These are phyloP conservation scores for Erodium moschatum DNA, from an alignment of 441 rosid genomes.

Conservation along the genomic window DNA sequence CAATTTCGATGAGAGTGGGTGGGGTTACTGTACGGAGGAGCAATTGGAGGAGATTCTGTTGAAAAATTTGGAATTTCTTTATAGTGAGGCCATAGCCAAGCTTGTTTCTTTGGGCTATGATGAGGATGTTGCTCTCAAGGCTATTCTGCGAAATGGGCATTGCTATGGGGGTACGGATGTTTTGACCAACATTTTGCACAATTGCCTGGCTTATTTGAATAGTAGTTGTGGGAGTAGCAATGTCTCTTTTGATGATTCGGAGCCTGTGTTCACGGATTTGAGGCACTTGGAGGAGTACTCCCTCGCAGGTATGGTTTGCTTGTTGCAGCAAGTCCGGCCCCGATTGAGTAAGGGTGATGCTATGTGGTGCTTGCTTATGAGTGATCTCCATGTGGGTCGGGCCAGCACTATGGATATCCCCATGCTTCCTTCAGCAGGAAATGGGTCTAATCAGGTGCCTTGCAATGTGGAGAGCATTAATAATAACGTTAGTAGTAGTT, in stretches of 20 bases:
- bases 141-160: conserved; percentile 60
- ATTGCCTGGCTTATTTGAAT: conserved; percentile 65
- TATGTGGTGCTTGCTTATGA: conserved; percentile 90
- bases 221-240: conserved; percentile 26
- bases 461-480: conserved; percentile 30
- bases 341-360: conserved; percentile 85
- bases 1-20: conserved; percentile 47
- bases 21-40: conserved; percentile 80
- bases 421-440: conserved; percentile 24
- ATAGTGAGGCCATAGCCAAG: conserved; percentile 60
- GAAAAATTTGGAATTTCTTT: conserved; percentile 53
- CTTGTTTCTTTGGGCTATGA: conserved; percentile 59
- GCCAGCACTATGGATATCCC: conserved; percentile 70
- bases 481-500: conserved; percentile 29
- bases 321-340: conserved; percentile 77
- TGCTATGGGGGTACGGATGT: conserved; percentile 88
- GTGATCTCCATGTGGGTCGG: conserved; percentile 78
- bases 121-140: conserved; percentile 60
- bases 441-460: conserved; percentile 24
- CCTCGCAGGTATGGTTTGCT: conserved; percentile 68
- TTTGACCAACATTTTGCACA: conserved; percentile 62
- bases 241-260: conserved; percentile 40
- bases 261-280: conserved; percentile 54
- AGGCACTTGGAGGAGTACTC: conserved; percentile 73
- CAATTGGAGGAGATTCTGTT: conserved; percentile 63